phyloP scores from a whole-genome alignment of 139 green algal genomes.

The Auxenochlorella pyrenoidosa region DNA sequence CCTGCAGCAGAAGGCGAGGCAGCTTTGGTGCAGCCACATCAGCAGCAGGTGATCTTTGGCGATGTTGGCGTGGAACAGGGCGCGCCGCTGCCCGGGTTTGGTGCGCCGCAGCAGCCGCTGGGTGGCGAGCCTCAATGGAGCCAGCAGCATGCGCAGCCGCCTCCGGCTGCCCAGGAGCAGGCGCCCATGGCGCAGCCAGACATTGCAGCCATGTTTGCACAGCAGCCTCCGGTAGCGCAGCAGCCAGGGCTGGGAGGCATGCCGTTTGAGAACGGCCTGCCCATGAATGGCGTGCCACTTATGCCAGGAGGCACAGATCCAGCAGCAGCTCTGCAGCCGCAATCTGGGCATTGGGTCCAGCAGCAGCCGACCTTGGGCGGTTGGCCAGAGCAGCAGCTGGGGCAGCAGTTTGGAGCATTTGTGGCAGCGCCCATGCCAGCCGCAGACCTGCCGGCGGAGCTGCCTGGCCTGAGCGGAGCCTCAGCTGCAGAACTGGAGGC shows the following conservation, averaged over 20 bases:
- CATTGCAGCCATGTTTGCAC: conserved; percentile 24
- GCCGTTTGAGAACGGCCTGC: not conserved
- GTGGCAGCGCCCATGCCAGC: not conserved
- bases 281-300: not conserved
- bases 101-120: not conserved
- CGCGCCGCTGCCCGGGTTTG: not conserved
- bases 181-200: not conserved
- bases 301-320: not conserved
- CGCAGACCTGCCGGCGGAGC: not conserved
- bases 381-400: not conserved
- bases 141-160: not conserved
- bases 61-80: too few relatives aligned
- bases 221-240: not conserved
- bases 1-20: not conserved
- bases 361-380: not conserved
- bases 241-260: not conserved
- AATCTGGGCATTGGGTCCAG: not conserved
- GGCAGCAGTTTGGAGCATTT: not conserved
- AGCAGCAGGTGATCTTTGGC: not conserved
- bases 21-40: not conserved
- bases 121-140: not conserved
- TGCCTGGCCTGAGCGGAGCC: conserved; percentile 1
- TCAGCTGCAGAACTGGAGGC: not conserved
- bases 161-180: not conserved
- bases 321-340: not conserved